Evolutionary conservation across 1,284 basidiomycete genomes (phyloP), one percentile per base, ranked within the genome.

Genomic region (Fomitopsis schrenkii): DNA sequence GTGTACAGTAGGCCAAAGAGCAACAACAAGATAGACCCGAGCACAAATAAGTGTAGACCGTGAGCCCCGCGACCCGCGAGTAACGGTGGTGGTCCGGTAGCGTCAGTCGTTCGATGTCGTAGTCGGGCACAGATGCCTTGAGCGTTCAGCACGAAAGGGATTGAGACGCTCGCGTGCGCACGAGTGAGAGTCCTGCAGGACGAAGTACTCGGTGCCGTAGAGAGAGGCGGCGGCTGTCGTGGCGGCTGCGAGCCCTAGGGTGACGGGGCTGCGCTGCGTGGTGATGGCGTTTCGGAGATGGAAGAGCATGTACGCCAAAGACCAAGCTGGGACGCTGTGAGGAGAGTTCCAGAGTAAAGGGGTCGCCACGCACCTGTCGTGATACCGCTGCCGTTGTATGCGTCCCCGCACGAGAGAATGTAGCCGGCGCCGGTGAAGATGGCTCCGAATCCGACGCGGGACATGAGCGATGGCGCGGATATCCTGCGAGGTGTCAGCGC

Each of bases 361-460:
- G n/a, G 1, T 45, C 22, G 22, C 7, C 15, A 45, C 69, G 42
- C 50, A 77, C 80, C 77, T 53, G 81, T 81, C 17, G 76, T 68
- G 28, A 82, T 77, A 0, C 81, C 80, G 59, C 77, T 75, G 0
- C 81, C 80, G 54, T 83, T 83, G 15, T 74, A 69, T 19, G 64
- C 65, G 55, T 83, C 80, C 2, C 80, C 81, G 3, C 72, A 53
- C 1, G 70, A 63, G 38, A 80, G 66, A 1, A 79, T 75, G 65
- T 80, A 82, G 0, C 78, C 80, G 1, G 79, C 75, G 1, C 80
- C 78, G 1, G 73, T 74, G 57, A 82, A 80, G n/a, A 79, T 74
- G 7, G 76, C 67, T 17, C 78, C 74, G 63, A 83, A 82, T 1
- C 79, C 80, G 5, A 77, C 66, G 2, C 80, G 74, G 9, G 77